A percentile compares a stretch with the other conserved stretches of the same genome.
Conservation (phyloP, 129 eudicot genomes). For the Centella asiatica region DNA sequence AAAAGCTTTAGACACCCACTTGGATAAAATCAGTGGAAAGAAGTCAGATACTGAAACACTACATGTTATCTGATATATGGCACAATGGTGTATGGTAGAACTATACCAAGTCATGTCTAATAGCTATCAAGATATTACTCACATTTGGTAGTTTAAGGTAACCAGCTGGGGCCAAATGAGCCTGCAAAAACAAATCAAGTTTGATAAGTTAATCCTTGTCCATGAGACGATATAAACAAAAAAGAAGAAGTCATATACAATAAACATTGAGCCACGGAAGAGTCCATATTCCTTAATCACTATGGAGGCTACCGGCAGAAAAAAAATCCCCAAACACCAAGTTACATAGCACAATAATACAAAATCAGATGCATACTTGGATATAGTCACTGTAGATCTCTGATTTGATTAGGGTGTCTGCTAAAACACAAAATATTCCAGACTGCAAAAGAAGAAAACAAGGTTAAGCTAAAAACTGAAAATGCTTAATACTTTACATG, state of each 20-base stretch:
- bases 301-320: neutral
- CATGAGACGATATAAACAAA: neutral
- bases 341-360: neutral
- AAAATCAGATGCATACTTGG: conserved; percentile 35
- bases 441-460: conserved; percentile 42
- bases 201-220: neutral
- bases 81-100: neutral
- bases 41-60: no score
- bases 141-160: conserved; percentile 89
- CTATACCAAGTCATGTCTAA: neutral
- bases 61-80: no score
- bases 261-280: neutral
- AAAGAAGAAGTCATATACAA: neutral
- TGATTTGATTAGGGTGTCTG: conserved; percentile 57
- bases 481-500: neutral
- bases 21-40: no score
- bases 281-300: neutral
- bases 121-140: conserved; percentile 24
- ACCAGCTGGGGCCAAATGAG: conserved; percentile 96
- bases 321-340: neutral
- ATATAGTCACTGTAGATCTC: conserved; percentile 75
- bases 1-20: no score
- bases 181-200: conserved; percentile 38
- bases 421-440: conserved; percentile 68
- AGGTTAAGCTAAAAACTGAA: neutral